Conservation (phyloP, 768 basidiomycete genomes). For the Psilocybe sp. region DNA sequence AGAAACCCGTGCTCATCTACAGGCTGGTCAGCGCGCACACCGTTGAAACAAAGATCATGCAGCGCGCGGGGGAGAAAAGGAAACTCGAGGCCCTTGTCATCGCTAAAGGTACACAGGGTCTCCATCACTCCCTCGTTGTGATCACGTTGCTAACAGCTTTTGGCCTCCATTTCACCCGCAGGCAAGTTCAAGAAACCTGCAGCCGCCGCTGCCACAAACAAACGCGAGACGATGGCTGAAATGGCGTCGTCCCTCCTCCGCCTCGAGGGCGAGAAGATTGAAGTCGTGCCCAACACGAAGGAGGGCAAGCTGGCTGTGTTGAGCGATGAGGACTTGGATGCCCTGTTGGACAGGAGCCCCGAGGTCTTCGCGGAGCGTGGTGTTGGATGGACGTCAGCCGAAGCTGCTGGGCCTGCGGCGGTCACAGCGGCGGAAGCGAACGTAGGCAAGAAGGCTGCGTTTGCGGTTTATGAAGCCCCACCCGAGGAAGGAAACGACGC, state of each 20-base stretch:
- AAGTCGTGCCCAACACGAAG: constrained; percentile 74
- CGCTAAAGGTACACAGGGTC: constrained; percentile 62
- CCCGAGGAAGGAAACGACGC: constrained; percentile 60
- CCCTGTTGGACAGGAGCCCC: constrained; percentile 75
- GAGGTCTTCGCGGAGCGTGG: constrained; percentile 70
- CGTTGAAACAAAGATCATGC: constrained; percentile 89
- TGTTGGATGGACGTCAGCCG: constrained; percentile 66
- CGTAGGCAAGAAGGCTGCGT: constrained; percentile 48
- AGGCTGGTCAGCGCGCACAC: constrained; percentile 85
- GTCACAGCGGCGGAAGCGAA: constrained; percentile 11
- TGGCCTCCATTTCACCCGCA: too few relatives aligned
- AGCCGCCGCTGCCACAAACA: constrained; percentile 42
- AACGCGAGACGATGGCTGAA: constrained; percentile 70
- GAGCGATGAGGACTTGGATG: constrained; percentile 76
- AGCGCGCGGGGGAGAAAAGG: constrained; percentile 81
- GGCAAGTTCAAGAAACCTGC: constrained; percentile 85
- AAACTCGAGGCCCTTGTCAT: constrained; percentile 95
- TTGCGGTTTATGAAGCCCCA: constrained; percentile 76
- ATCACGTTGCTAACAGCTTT: neutral
- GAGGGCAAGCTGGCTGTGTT: constrained; percentile 72
- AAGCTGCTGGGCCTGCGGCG: constrained; percentile 6
- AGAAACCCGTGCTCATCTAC: constrained; percentile 85
- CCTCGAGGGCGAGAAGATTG: constrained; percentile 87
- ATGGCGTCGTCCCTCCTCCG: constrained; percentile 75
- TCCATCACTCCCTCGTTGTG: neutral